Base-by-base conservation (phyloP, 805 yeast genomes). In the Zygoascus ofunaensis region DNA sequence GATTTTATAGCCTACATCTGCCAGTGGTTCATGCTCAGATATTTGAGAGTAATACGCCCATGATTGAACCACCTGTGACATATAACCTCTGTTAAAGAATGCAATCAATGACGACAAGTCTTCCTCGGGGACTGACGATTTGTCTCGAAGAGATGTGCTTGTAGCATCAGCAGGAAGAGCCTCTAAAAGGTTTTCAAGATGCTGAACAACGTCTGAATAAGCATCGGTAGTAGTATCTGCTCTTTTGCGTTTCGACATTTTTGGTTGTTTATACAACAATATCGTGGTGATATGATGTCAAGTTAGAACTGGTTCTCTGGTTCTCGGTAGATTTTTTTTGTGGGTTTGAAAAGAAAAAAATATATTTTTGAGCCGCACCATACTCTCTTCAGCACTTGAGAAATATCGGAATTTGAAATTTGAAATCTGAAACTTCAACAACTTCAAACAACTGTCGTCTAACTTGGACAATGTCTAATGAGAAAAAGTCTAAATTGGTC, bases 31-130 rank as follows among this genome's bases (percentile, higher is more conserved):
- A 24, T 45, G 51, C 23, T 44, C 40, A 12, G 42, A 39, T 1
- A 48, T 40, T 47, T 66, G 72, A 0, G 73, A 68, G 48, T 60
- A 69, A 49, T 66, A 71, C 2, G 74, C 67, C 76, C 77, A 73
- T 3, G 70, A 51, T 46, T 72, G 76, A 2, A 69, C 51, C 14
- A 65, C 51, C 49, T 70, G 72, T 7, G 56, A 48, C 2, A 55
- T 57, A 41, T 59, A 63, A 4, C 69, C 70, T 42, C 57, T 63
- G 14, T 59, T 55, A 22, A 64, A 58, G 48, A 69, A 68, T 2
- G 39, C 12, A 5, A 24, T 33, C 34, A 48, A 33, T 4, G 35
- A n/a, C n/a, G n/a, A n/a, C n/a, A n/a, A n/a, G n/a, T n/a, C n/a
- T n/a, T n/a, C n/a, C n/a, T n/a, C n/a, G n/a, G n/a, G n/a, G n/a